Base-by-base conservation (phyloP, 2,329 filamentous ascomycete species). In the Paracamarosporium sp. region DNA sequence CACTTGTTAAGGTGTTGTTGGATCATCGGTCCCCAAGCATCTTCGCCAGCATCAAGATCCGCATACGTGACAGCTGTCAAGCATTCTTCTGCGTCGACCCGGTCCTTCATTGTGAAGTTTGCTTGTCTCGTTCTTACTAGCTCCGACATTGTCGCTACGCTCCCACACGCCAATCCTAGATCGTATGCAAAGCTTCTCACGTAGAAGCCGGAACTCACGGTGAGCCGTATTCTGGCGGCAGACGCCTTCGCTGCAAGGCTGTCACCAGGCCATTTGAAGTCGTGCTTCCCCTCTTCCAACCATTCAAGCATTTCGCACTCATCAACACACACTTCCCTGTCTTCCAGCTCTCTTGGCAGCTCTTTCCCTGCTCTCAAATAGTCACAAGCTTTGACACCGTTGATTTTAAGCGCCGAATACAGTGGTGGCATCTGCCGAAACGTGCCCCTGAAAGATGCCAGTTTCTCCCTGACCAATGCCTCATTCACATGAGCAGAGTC, bases 151-250 rank as follows among this genome's bases (percentile, higher is more conserved):
- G 69, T 63, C 17, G 68, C 67, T 17, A 56, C 56, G 1, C 64
- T 63, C 17, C 56, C 52, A 50, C 70, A 73, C 2, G 63, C 65
- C 13, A 68, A 43, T 6, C 71, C 71, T 1, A 74, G 59, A 57
- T 74, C 70, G 35, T 73, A 65, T 24, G 68, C 70, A 27, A 74
- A 74, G 55, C 71, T 74, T 8, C 71, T 65, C 0, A 74, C 71
- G 25, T 74, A 74, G 57, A 74, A 74, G 0, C 71, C 71, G 11
- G 70, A 72, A 28, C 57, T 67, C 0, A 74, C 71, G 0, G 60
- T 70, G 1, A 74, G 61, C 11, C 57, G 51, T 2, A 73, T 63
- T 12, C 57, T 60, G 2, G 48, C 70, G 4, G 67, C 69, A 4
- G 70, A 68, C 12, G 55, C 62, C 28, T 52, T 27, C n/a, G 61